Evolutionary conservation across 176 grass and related monocot species (phyloP).

Genomic region (Luzula sylvatica): DNA sequence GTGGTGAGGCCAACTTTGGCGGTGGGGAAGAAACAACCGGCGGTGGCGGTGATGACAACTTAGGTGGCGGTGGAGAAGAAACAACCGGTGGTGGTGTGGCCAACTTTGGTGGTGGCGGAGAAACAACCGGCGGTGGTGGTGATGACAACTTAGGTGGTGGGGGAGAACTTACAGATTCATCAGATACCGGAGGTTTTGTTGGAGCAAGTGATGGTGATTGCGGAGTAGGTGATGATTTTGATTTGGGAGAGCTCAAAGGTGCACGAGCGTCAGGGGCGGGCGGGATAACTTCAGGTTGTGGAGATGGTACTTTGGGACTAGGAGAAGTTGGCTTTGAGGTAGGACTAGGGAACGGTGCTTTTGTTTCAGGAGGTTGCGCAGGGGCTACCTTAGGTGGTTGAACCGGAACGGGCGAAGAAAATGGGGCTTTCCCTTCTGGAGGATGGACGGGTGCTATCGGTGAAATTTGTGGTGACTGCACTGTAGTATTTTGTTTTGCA

Average conservation of each 20-base stretch:
- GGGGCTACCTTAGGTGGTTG: not conserved
- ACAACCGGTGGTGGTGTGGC: not conserved
- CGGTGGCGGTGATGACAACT: not conserved
- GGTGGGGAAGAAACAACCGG: no score
- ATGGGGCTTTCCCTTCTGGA: conserved; percentile 6
- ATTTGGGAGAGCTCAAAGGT: not conserved
- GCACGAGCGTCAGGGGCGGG: conserved; percentile 1
- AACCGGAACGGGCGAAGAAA: not conserved
- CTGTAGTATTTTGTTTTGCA: no score
- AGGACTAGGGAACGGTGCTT: not conserved
- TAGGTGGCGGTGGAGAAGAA: not conserved
- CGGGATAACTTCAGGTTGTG: no score
- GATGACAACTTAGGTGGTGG: not conserved
- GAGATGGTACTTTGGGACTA: not conserved
- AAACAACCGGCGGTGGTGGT: not conserved
- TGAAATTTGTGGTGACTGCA: not conserved
- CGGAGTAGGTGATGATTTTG: no score
- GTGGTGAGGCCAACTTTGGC: no score
- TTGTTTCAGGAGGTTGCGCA: conserved; percentile 3
- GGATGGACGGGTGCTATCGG: not conserved
- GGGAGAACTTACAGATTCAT: conserved; percentile 5
- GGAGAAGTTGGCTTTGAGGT: not conserved
- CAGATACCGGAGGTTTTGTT: not conserved
- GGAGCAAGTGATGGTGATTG: conserved; percentile 1
- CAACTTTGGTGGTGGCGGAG: not conserved